Percentiles rank a stretch among this genome's conserved stretches.
Evolutionary conservation across 805 yeast species (phyloP).

Genomic region (Candida gorgasii): DNA sequence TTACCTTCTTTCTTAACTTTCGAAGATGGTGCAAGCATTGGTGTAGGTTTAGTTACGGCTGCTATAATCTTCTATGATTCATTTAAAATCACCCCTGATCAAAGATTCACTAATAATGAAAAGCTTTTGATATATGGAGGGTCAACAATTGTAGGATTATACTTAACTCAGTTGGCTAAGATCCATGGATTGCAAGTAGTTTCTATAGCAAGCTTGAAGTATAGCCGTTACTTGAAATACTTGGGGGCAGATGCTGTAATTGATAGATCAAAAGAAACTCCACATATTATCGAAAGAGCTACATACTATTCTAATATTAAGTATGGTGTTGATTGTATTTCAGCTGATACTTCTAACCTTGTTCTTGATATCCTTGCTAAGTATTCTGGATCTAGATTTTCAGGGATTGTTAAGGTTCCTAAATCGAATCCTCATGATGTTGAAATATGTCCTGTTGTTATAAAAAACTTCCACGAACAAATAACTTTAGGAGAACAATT

Average conservation of each 20-base stretch:
- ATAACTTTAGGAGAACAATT: slow-evolving; percentile 35
- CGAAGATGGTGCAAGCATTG: slow-evolving; percentile 46
- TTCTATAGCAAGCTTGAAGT: slow-evolving; percentile 22
- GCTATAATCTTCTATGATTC: slow-evolving; percentile 25
- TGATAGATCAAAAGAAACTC: slow-evolving; percentile 27
- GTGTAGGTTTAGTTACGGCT: slow-evolving; percentile 51
- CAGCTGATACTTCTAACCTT: slow-evolving; percentile 37
- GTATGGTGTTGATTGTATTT: slow-evolving; percentile 47
- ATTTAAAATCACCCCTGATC: slow-evolving; percentile 16
- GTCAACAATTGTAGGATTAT: slow-evolving; percentile 47
- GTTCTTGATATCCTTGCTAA: slow-evolving; percentile 29
- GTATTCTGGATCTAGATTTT: slow-evolving; percentile 22
- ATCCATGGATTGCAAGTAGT: slow-evolving; percentile 40
- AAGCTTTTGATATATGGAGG: slow-evolving; percentile 48
- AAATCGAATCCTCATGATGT: slow-evolving; percentile 22
- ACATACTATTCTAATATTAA: slow-evolving; percentile 16
- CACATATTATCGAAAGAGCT: slow-evolving; percentile 20
- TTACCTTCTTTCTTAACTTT: slow-evolving; percentile 34
- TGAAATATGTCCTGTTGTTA: slow-evolving; percentile 31
- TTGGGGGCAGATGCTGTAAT: slow-evolving; percentile 33
- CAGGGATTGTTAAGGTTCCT: slow-evolving; percentile 43
- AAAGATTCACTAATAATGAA: slow-evolving; percentile 7
- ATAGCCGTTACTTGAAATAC: slow-evolving; percentile 21
- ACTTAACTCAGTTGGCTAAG: slow-evolving; percentile 43
- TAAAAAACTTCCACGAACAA: slow-evolving; percentile 47